These are phyloP conservation scores for Corinectria fuckeliana DNA, from an alignment of 2,329 filamentous ascomycete genomes.

Conservation along the genomic window DNA sequence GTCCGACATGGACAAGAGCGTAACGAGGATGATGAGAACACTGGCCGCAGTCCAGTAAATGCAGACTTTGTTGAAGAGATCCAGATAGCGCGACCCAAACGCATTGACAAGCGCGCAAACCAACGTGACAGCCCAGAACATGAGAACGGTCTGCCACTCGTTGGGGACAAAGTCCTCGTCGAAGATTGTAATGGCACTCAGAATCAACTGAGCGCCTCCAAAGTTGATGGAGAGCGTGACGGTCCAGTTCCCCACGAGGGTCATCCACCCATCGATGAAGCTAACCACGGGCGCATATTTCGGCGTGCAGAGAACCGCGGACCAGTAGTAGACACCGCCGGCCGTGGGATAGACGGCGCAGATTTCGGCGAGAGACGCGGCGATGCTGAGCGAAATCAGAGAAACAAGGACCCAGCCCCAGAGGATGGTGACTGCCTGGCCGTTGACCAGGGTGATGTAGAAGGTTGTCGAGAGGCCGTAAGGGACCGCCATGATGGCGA, in stretches of 20 bases:
- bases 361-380: slow-evolving; percentile 76
- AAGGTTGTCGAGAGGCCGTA: slow-evolving; percentile 57
- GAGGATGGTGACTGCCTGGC: slow-evolving; percentile 73
- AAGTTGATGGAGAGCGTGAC: slow-evolving; percentile 73
- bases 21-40: slow-evolving; percentile 73
- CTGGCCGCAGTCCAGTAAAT: slow-evolving; percentile 75
- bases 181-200: slow-evolving; percentile 70
- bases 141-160: slow-evolving; percentile 75
- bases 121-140: slow-evolving; percentile 71
- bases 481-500: slow-evolving; percentile 57
- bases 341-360: slow-evolving; percentile 67
- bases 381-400: slow-evolving; percentile 73
- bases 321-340: slow-evolving; percentile 76
- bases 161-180: slow-evolving; percentile 63
- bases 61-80: slow-evolving; percentile 71
- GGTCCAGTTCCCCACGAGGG: slow-evolving; percentile 73
- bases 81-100: slow-evolving; percentile 63
- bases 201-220: slow-evolving; percentile 70
- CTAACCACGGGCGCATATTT: slow-evolving; percentile 68
- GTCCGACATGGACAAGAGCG: slow-evolving; percentile 68
- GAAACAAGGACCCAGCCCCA: slow-evolving; percentile 72
- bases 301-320: slow-evolving; percentile 67
- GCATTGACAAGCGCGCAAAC: slow-evolving; percentile 70
- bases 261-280: slow-evolving; percentile 77
- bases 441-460: slow-evolving; percentile 65